Base-by-base conservation (phyloP, 1,284 basidiomycete species). In the Ceratobasidium papillatum region DNA sequence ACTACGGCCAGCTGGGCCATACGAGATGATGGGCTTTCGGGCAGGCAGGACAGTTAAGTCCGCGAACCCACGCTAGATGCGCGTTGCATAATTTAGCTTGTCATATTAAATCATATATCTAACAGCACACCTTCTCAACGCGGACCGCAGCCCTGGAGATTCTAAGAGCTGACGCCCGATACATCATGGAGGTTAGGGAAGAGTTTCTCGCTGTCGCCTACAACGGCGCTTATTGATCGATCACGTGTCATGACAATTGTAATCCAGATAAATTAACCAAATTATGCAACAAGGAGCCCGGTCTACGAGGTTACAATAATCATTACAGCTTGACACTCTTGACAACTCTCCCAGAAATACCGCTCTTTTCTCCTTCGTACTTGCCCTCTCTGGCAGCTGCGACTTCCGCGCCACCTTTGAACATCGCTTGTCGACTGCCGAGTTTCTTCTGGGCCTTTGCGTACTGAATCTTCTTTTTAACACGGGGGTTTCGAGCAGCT, bases 371-470 rank as follows among this genome's bases (percentile, higher is more conserved):
- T 78, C 87, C 87, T 30, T 81, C 79, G 79, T 88, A 88, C 41
- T 80, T 78, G 1, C 84, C 84, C 32, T 73, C 71, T 22, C 71
- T 61, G 7, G 71, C 71, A 1, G 80, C 81, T 45, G 83, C 80
- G 7, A 82, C 81, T 12, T 81, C 87, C 75, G 93, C 84, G 41
- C 94, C 94, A 76, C 94, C 94, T 82, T 93, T 96, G 87, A 90
- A 98, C 32, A 95, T 87, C 25, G 95, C 90, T 81, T 94, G 92
- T 83, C 96, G 94, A 36, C 92, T 95, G 32, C 90, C 86, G 22
- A 98, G 85, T 83, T 92, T 95, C 85, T 93, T 94, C 86, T 96
- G 93, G 76, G 95, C 96, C 84, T 97, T 92, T 80, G 96, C 95
- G 86, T 91, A 98, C 80, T 89, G 91, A 82, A 92, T 87, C 62